These are phyloP conservation scores for Leccinum subgranulosum DNA, from an alignment of 768 basidiomycete genomes.

Conservation along the genomic window DNA sequence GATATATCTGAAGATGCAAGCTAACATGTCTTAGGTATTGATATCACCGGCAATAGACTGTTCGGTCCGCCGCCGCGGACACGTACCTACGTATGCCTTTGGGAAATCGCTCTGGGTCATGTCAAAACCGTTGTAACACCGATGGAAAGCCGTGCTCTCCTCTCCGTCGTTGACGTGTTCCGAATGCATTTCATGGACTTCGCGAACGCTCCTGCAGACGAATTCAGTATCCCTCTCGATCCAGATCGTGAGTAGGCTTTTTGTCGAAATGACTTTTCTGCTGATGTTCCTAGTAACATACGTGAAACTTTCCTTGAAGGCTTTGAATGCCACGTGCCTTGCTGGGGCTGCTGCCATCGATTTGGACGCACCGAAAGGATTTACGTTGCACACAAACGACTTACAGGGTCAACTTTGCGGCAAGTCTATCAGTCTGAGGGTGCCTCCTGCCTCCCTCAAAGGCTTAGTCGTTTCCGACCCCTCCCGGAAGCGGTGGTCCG, in stretches of 20 bases:
- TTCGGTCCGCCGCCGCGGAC: constrained; percentile 88
- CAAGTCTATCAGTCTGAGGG: constrained; percentile 55
- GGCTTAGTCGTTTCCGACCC: constrained; percentile 44
- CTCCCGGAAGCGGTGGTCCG: constrained; percentile 56
- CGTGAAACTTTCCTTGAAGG: constrained; percentile 59
- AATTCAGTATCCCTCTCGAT: constrained; percentile 57
- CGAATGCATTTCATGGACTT: constrained; percentile 69
- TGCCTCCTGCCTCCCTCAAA: constrained; percentile 51
- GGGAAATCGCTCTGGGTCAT: constrained; percentile 79
- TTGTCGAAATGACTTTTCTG: background rate
- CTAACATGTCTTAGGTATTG: constrained; percentile 48
- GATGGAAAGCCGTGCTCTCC: constrained; percentile 47
- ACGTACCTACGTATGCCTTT: constrained; percentile 86
- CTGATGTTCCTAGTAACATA: constrained; percentile 66
- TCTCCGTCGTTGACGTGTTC: constrained; percentile 55
- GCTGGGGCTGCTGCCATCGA: constrained; percentile 53
- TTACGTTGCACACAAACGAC: constrained; percentile 72
- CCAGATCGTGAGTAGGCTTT: constrained; percentile 65
- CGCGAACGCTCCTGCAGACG: constrained; percentile 76
- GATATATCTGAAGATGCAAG: background rate
- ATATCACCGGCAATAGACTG: constrained; percentile 79
- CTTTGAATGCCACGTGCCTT: constrained; percentile 55
- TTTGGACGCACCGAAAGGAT: constrained; percentile 53
- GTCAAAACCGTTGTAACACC: constrained; percentile 57
- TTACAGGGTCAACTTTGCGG: constrained; percentile 65